Percentiles rank a stretch among this genome's conserved stretches.
phyloP scores from a whole-genome alignment of 805 yeast genomes.

The Trichomonascus vanleenenianus region DNA sequence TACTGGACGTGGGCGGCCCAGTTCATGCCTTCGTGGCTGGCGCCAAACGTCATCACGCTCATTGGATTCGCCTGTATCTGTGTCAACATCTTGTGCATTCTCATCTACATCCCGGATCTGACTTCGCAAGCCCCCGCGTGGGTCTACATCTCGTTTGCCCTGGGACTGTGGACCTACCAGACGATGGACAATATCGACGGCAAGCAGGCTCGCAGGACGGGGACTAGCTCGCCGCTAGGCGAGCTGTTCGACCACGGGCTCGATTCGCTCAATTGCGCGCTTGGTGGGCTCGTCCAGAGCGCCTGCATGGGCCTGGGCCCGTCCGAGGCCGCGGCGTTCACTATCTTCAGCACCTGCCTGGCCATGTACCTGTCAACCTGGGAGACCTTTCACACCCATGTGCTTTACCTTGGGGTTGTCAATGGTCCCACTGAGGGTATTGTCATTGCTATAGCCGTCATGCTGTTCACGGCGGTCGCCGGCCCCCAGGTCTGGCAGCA shows the following conservation, averaged over 20 bases:
- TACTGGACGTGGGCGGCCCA: conserved; percentile 79
- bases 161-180: conserved; percentile 83
- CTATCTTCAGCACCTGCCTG: conserved; percentile 65
- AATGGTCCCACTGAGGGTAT: conserved; percentile 98
- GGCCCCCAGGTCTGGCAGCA: conserved; percentile 53
- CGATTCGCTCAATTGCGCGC: conserved; percentile 67
- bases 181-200: conserved; percentile 98
- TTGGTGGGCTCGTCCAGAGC: conserved; percentile 65
- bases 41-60: conserved; percentile 87
- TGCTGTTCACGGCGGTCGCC: conserved; percentile 53
- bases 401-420: conserved; percentile 67
- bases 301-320: conserved; percentile 76
- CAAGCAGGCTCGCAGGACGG: conserved; percentile 89
- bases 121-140: conserved; percentile 55
- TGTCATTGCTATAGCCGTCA: conserved; percentile 51
- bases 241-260: conserved; percentile 91
- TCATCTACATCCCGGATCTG: conserved; percentile 67
- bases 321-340: conserved; percentile 64
- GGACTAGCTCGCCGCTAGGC: conserved; percentile 91
- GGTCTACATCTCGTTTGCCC: conserved; percentile 71
- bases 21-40: conserved; percentile 84
- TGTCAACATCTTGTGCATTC: conserved; percentile 51
- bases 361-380: conserved; percentile 66
- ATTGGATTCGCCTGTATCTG: conserved; percentile 68
- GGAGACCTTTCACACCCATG: conserved; percentile 92